phyloP scores from a whole-genome alignment of 2,329 filamentous ascomycete genomes.

The Coniochaeta sp. region DNA sequence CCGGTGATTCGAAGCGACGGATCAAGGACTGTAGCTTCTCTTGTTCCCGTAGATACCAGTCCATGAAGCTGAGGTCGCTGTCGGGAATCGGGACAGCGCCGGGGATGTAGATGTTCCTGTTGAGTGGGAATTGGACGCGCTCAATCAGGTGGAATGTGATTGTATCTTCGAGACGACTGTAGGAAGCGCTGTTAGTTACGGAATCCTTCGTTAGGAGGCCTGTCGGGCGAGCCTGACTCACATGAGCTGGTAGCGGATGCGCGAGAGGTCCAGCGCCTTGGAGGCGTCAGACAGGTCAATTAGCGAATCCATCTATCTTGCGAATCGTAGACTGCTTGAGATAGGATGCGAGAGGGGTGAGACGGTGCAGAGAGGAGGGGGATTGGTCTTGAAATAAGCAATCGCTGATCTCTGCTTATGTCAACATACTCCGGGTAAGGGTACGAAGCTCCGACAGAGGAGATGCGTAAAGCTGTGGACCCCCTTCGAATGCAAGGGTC shows the following conservation, averaged over 20 bases:
- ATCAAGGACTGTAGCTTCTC: constrained; percentile 89
- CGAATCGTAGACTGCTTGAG: neutral
- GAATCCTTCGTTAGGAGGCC: neutral
- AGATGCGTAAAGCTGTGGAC: neutral
- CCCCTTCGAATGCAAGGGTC: neutral
- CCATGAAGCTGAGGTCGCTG: constrained; percentile 71
- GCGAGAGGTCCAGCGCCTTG: constrained; percentile 79
- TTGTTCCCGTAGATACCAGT: constrained; percentile 88
- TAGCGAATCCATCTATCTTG: constrained; percentile 68
- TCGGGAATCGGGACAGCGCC: constrained; percentile 74
- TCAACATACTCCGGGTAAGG: neutral
- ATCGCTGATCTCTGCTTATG: neutral
- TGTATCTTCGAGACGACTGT: constrained; percentile 89
- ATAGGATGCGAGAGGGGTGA: neutral
- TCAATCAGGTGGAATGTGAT: constrained; percentile 97
- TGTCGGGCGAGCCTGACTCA: constrained; percentile 34
- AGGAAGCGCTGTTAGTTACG: neutral
- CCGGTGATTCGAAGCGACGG: constrained; percentile 88
- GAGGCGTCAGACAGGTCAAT: constrained; percentile 81
- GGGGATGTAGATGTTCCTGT: constrained; percentile 76
- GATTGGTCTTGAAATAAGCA: neutral
- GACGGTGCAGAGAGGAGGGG: neutral
- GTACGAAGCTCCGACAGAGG: neutral
- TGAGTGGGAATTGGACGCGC: constrained; percentile 93
- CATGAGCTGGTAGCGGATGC: constrained; percentile 94